Percentiles rank a stretch among this genome's conserved stretches.
Conservation (phyloP, 176 grass and related monocot species). For the Oryza nivara region DNA sequence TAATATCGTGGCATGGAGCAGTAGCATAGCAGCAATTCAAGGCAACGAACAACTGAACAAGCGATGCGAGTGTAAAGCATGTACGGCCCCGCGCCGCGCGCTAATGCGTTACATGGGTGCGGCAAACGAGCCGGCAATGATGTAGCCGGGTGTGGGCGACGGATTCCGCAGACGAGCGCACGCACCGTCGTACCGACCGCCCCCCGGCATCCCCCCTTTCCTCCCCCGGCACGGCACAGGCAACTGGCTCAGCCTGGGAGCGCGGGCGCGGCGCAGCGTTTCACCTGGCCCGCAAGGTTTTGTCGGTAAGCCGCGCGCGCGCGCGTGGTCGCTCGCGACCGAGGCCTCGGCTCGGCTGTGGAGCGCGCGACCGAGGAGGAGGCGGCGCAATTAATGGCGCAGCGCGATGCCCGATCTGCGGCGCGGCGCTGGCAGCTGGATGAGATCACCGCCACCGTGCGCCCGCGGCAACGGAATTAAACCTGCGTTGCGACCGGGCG, state of each 20-base stretch:
- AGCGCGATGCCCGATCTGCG: conserved; percentile 16
- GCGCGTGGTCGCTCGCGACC: too few species aligned
- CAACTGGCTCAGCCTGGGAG: background rate
- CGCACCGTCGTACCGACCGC: background rate
- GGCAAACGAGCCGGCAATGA: conserved; percentile 12
- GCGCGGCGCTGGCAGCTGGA: background rate
- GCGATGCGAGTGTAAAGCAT: too few species aligned
- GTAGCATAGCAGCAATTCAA: background rate
- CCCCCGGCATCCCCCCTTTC: background rate
- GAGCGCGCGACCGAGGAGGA: background rate
- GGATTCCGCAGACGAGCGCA: background rate
- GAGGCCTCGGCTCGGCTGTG: too few species aligned
- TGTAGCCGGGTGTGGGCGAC: conserved; percentile 19
- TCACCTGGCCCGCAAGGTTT: conserved; percentile 1
- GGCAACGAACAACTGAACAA: too few species aligned
- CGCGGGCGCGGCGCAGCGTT: background rate
- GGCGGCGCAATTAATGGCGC: conserved; percentile 35
- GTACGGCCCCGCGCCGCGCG: background rate
- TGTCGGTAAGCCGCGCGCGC: conserved; percentile 19
- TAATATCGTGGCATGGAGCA: background rate
- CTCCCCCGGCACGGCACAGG: conserved; percentile 24
- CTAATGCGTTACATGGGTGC: background rate
- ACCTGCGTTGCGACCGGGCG: background rate
- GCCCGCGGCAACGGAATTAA: conserved; percentile 17
- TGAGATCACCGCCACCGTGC: conserved; percentile 29